Conservation (phyloP, 345 rosid genomes). For the Angophora floribunda region DNA sequence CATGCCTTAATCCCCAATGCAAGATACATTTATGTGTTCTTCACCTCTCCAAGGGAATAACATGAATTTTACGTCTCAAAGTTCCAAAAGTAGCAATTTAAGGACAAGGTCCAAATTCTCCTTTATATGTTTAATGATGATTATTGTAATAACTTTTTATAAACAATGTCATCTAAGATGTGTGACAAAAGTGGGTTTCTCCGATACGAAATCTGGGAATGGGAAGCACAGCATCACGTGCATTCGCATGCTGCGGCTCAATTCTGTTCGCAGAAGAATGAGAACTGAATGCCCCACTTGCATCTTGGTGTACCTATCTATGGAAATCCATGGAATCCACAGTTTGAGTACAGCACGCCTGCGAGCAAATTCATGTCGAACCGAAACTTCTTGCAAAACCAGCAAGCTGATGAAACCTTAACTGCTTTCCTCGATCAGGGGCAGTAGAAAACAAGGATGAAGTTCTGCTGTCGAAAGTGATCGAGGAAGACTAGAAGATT, state of each 20-base stretch:
- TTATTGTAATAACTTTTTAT: too few relatives aligned
- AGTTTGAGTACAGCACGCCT: not conserved
- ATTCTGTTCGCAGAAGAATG: not conserved
- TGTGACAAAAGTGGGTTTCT: not conserved
- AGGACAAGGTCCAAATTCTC: too few relatives aligned
- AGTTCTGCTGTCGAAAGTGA: not conserved
- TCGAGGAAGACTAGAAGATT: not conserved
- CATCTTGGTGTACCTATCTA: not conserved
- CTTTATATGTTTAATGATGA: too few relatives aligned
- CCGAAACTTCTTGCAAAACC: not conserved
- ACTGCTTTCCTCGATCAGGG: not conserved
- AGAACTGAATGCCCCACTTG: not conserved
- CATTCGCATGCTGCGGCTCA: not conserved
- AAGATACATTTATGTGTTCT: too few relatives aligned
- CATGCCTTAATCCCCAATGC: too few relatives aligned
- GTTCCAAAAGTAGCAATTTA: too few relatives aligned
- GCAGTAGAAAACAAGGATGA: not conserved
- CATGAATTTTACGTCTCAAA: too few relatives aligned
- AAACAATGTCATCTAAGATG: too few relatives aligned
- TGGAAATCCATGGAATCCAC: not conserved
- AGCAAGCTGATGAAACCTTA: not conserved
- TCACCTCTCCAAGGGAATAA: too few relatives aligned
- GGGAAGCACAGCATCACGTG: not conserved
- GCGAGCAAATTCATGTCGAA: not conserved
- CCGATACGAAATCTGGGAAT: not conserved